These are phyloP conservation scores for Aspergillus tubingensis DNA, from an alignment of 2,329 filamentous ascomycete genomes.

Conservation along the genomic window DNA sequence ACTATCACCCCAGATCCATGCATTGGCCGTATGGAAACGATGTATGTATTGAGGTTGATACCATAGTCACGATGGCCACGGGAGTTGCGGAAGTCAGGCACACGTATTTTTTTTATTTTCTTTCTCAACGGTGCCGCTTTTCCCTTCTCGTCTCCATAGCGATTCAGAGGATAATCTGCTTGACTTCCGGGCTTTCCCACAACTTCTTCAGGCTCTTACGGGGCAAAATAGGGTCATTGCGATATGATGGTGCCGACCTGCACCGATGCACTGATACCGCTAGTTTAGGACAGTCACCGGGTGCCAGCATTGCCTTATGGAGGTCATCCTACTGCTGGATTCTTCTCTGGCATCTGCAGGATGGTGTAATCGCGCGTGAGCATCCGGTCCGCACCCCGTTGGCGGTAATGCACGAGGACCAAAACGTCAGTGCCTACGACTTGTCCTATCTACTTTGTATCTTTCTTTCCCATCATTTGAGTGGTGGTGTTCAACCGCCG, in stretches of 20 bases:
- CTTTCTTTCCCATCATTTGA: too few relatives aligned
- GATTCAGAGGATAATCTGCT: not conserved
- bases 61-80: not conserved
- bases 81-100: not conserved
- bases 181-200: not conserved
- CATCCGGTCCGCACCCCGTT: slow-evolving; percentile 10
- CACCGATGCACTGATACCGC: not conserved
- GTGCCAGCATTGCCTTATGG: not conserved
- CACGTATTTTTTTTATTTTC: not conserved
- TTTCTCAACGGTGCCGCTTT: not conserved
- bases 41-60: not conserved
- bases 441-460: not conserved
- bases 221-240: not conserved
- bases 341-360: slow-evolving; percentile 20
- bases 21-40: not conserved
- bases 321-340: not conserved
- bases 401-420: slow-evolving; percentile 24
- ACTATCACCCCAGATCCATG: not conserved
- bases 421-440: slow-evolving; percentile 16
- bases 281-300: slow-evolving; percentile 1
- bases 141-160: not conserved
- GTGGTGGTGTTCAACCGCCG: not conserved
- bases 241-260: not conserved
- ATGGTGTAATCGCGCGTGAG: slow-evolving; percentile 28
- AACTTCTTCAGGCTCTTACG: not conserved